Base-by-base conservation (phyloP, 768 basidiomycete genomes). In the Phaeolepiota aurea region DNA sequence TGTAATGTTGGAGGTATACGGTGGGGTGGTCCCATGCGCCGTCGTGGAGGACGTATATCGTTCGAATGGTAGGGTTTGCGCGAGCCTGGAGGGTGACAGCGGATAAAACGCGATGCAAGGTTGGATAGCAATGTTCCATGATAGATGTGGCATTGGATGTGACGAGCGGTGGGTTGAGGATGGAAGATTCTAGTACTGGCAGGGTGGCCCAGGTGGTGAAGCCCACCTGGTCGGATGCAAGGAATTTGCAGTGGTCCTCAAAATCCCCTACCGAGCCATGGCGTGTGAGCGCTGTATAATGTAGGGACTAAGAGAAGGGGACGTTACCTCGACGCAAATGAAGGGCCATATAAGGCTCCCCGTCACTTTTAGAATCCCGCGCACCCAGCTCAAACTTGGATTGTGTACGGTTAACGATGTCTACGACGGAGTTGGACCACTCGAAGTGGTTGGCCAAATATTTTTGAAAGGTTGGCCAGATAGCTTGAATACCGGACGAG, bases 191-290 rank as follows among this genome's bases (percentile, higher is more conserved):
- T 9, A 73, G 49, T 13, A 50, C 11, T 12, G 68, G 69, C n/a
- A 73, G 63, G 4, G 68, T 70, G 4, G 63, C 64, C 71, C 69
- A 73, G 3, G 69, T 71, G 4, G 68, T 70, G 53, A 71, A 71
- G 7, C 66, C 67, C 7, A 54, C 51, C 18, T 56, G 53, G 13
- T 40, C 50, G 33, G 58, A 45, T 4, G 64, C 57, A 3, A 71
- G 59, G 32, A 43, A 52, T 32, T 59, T 44, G 23, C 71, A 73
- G 46, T 71, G 69, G 5, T 48, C 53, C 48, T 67, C 64, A 43
- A 73, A 71, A 35, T 71, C 69, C 11, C 64, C 63, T 67, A 25
- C 13, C n/a, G 20, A 33, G 9, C n/a, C n/a, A n/a, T n/a, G n/a
- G n/a, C n/a, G n/a, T n/a, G n/a, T n/a, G 35, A 20, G 20, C 31